These are phyloP conservation scores for Acorus calamus DNA, from an alignment of 106 monocot genomes.

Conservation along the genomic window DNA sequence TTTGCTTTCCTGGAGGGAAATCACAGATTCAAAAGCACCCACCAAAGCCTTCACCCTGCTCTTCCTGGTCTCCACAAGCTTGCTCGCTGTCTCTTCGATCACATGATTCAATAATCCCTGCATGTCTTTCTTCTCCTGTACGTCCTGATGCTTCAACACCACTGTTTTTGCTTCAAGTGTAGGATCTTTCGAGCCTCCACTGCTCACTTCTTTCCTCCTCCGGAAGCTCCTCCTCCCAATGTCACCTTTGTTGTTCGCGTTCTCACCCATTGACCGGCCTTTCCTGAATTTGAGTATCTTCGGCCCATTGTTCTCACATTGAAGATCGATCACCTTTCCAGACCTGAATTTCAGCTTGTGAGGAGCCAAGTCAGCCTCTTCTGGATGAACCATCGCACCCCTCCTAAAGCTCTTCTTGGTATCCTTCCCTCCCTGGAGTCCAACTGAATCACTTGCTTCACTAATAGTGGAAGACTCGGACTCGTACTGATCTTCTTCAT, in stretches of 20 bases:
- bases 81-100: conserved; percentile 72
- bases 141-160: conserved; percentile 47
- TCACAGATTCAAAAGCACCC: conserved; percentile 77
- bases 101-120: conserved; percentile 63
- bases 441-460: conserved; percentile 10
- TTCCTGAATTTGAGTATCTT: conserved; percentile 39
- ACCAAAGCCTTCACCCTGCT: conserved; percentile 90
- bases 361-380: conserved; percentile 17
- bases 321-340: conserved; percentile 46
- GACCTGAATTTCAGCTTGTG: conserved; percentile 40
- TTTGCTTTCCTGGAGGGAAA: conserved; percentile 66
- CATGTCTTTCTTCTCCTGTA: conserved; percentile 49
- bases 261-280: conserved; percentile 11
- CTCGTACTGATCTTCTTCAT: conserved; percentile 10
- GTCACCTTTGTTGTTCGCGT: conserved; percentile 5
- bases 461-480: conserved; percentile 4
- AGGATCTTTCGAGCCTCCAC: neutral
- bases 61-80: conserved; percentile 66
- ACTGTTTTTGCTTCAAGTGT: conserved; percentile 21
- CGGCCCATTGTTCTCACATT: conserved; percentile 16
- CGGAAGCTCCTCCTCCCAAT: conserved; percentile 21
- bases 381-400: conserved; percentile 10
- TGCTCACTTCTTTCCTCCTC: conserved; percentile 15
- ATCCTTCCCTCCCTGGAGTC: conserved; percentile 6
- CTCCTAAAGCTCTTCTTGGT: conserved; percentile 16